Evolutionary conservation across 768 basidiomycete genomes (phyloP), one percentile per base, ranked within the genome.

Genomic region (Trametes cingulata): DNA sequence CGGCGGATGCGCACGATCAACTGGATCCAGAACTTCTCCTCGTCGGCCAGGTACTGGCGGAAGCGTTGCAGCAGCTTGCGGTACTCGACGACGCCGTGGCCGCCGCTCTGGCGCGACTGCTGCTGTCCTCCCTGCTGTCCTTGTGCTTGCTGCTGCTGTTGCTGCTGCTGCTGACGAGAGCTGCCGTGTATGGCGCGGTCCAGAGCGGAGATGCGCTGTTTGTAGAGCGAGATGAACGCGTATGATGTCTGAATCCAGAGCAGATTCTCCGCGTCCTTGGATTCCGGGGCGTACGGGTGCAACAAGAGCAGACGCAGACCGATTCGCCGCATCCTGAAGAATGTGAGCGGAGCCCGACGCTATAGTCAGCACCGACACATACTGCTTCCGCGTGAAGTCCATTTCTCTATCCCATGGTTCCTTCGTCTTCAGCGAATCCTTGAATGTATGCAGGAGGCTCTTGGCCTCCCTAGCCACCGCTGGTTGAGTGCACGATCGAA

Each of bases 231-330:
- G 63, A 96, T 96, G 75, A 93, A 85, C 39, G 84, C 80, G 74
- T 96, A 91, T 37, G 91, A 90, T 0, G 94, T 95, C 70, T 93
- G 89, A 85, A 94, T 91, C 93, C 94, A 96, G 9, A 96, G 81
- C 64, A 90, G 86, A 29, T 82, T 90, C 70, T 94, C 90, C 41
- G 84, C 85, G 75, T 92, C 89, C 69, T 87, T 86, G 48, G 87
- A 85, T 72, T 92, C 90, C 49, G 80, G 82, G 42, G 88, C 80
- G 67, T 82, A 84, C 1, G 90, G 87, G 68, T 90, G 78, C 20
- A 84, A 71, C 63, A 92, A 81, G 19, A 93, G 79, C 37, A 92
- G 77, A 46, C 79, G 82, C 50, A 93, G 77, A 71, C 91, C 86
- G 42, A 82, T 83, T 54, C 85, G 82, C 51, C 91, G 84, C 57